Evolutionary conservation across 768 basidiomycete genomes (phyloP).

Genomic region (Trametes maxima): DNA sequence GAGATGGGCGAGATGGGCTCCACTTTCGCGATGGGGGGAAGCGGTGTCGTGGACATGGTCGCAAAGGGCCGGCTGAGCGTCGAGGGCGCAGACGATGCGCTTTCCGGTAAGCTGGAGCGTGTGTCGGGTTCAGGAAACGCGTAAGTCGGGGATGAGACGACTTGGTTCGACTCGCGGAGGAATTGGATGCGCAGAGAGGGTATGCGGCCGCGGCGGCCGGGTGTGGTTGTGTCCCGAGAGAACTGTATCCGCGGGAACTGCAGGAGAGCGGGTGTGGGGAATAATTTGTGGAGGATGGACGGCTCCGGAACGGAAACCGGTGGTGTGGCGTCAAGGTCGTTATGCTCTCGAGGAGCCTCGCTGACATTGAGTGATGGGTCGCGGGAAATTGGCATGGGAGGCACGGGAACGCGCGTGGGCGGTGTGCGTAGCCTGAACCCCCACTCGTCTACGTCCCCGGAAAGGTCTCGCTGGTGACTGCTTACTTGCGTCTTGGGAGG

Average conservation of each 20-base stretch:
- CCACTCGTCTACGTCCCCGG: conserved; percentile 6
- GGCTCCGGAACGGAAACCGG: conserved; percentile 7
- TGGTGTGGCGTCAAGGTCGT: not conserved
- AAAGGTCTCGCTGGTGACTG: not conserved
- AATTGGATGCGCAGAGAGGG: conserved; percentile 20
- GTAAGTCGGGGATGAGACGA: conserved; percentile 10
- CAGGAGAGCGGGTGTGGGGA: not conserved
- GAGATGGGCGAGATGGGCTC: not conserved
- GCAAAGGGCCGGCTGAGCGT: conserved; percentile 20
- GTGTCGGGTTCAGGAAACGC: not conserved
- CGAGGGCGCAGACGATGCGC: conserved; percentile 4
- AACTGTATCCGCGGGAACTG: conserved; percentile 7
- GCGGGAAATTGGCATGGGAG: conserved; percentile 7
- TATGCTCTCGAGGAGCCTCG: not conserved
- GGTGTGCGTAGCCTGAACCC: conserved; percentile 4
- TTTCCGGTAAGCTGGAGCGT: conserved; percentile 1
- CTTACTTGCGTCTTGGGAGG: conserved; percentile 12
- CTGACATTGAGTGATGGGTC: not conserved
- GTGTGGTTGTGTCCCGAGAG: conserved; percentile 1
- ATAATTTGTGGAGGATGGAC: not conserved
- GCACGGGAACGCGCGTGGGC: conserved; percentile 9
- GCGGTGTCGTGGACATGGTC: conserved; percentile 5
- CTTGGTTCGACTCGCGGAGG: conserved; percentile 12
- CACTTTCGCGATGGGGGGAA: conserved; percentile 4
- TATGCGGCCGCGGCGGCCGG: conserved; percentile 4